A percentile compares a stretch with the other conserved stretches of the same genome.
These are phyloP conservation scores for Suillus brevipes DNA, from an alignment of 768 basidiomycete species.

Conservation along the genomic window DNA sequence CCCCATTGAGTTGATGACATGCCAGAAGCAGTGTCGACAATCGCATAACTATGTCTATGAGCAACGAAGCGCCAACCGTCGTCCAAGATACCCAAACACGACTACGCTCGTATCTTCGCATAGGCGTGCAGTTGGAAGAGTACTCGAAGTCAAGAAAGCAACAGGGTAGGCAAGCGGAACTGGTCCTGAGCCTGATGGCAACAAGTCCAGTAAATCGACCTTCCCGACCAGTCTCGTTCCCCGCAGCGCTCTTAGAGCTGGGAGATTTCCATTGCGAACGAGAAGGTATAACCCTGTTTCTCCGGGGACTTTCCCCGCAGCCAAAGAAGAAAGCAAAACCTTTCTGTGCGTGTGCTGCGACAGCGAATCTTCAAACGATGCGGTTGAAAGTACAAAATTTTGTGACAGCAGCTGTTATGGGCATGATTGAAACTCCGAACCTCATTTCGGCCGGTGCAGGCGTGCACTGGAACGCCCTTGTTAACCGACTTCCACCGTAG, in stretches of 20 bases:
- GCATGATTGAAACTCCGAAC: conserved; percentile 8
- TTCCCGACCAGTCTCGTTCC: conserved; percentile 49
- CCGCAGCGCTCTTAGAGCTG: conserved; percentile 72
- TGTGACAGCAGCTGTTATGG: conserved; percentile 3
- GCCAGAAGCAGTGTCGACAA: conserved; percentile 47
- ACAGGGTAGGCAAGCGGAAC: conserved; percentile 60
- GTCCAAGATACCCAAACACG: conserved; percentile 45
- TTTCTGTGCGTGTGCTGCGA: conserved; percentile 82
- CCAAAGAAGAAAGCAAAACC: conserved; percentile 45
- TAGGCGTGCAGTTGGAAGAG: conserved; percentile 44
- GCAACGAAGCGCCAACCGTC: conserved; percentile 56
- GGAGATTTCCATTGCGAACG: conserved; percentile 67
- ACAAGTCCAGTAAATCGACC: conserved; percentile 42
- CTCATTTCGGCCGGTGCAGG: conserved; percentile 1
- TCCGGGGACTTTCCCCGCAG: conserved; percentile 97
- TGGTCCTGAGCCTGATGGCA: conserved; percentile 18
- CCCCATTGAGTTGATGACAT: conserved; percentile 83
- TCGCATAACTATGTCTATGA: conserved; percentile 91
- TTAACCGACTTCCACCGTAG: conserved; percentile 3
- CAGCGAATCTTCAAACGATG: conserved; percentile 79
- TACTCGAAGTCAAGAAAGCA: conserved; percentile 38
- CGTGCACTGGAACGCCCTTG: neutral
- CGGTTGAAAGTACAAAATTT: conserved; percentile 29
- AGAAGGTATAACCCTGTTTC: conserved; percentile 66
- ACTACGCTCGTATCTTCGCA: conserved; percentile 79